Evolutionary conservation across 129 eudicot genomes (phyloP).

Genomic region (Logfia minima): DNA sequence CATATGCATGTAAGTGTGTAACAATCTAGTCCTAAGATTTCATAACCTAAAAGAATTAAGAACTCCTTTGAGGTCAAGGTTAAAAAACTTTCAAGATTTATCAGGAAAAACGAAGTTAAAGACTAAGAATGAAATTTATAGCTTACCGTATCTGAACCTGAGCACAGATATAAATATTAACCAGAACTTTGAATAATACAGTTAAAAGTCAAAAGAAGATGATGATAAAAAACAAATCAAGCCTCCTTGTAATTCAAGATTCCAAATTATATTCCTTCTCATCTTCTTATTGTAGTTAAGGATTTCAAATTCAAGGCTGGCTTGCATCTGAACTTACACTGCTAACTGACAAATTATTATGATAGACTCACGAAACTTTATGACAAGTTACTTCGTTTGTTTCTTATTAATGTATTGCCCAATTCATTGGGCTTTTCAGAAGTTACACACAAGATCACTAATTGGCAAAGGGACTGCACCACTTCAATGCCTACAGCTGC

Average conservation of each 20-base stretch:
- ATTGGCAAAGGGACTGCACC: neutral
- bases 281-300: neutral
- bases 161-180: neutral
- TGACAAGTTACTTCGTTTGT: neutral
- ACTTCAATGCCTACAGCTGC: neutral
- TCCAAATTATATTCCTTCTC: neutral
- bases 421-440: neutral
- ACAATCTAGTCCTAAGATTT: neutral
- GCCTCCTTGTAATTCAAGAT: neutral
- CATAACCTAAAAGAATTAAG: neutral
- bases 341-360: neutral
- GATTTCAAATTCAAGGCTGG: neutral
- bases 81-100: neutral
- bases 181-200: neutral
- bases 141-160: neutral
- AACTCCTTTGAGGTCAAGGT: neutral
- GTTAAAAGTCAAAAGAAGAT: neutral
- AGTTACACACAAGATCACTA: neutral
- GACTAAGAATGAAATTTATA: neutral
- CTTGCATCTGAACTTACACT: neutral
- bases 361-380: neutral
- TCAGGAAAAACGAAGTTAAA: neutral
- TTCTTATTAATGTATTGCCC: neutral
- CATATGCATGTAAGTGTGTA: constrained; percentile 7
- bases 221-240: neutral